phyloP scores from a whole-genome alignment of 202 grass and related monocot species.

The Schoenoplectus tabernaemontani region DNA sequence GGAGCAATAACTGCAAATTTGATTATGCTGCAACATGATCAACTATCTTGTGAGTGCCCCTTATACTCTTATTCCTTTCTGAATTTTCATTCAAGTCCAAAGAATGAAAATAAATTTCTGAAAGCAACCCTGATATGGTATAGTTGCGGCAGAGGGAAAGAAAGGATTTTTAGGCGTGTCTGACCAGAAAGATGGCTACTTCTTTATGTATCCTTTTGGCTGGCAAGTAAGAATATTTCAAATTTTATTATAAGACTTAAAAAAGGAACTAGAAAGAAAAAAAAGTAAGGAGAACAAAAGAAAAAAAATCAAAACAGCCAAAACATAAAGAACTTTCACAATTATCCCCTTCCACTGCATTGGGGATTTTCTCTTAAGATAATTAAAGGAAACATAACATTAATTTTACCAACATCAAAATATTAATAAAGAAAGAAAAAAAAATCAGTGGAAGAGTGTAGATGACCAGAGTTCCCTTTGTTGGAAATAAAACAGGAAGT shows the following conservation, averaged over 20 bases:
- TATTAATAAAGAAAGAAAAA: not conserved
- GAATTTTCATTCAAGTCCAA: conserved; percentile 19
- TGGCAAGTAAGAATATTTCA: conserved; percentile 56
- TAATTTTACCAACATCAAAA: not conserved
- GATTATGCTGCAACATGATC: conserved; percentile 34
- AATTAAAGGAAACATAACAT: not conserved
- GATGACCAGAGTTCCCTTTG: not conserved
- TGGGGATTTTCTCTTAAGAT: not conserved
- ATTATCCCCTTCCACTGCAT: not conserved
- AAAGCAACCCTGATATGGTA: conserved; percentile 68
- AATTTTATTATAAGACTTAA: not conserved
- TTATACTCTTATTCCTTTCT: not conserved
- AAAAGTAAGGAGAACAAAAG: not conserved
- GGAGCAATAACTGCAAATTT: conserved; percentile 34
- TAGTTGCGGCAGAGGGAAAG: conserved; percentile 84
- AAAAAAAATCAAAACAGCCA: not conserved
- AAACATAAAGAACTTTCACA: not conserved
- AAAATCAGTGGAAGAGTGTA: not conserved
- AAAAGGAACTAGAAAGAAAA: not conserved
- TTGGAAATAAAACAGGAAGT: conserved; percentile 53
- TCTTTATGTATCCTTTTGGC: conserved; percentile 85
- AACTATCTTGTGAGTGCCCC: conserved; percentile 53
- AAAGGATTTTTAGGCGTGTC: conserved; percentile 65
- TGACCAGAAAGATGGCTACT: conserved; percentile 64
- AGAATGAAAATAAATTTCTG: conserved; percentile 42